A percentile compares a stretch with the other conserved stretches of the same genome.
phyloP scores from a whole-genome alignment of 345 rosid genomes.

The Physaria fendleri region DNA sequence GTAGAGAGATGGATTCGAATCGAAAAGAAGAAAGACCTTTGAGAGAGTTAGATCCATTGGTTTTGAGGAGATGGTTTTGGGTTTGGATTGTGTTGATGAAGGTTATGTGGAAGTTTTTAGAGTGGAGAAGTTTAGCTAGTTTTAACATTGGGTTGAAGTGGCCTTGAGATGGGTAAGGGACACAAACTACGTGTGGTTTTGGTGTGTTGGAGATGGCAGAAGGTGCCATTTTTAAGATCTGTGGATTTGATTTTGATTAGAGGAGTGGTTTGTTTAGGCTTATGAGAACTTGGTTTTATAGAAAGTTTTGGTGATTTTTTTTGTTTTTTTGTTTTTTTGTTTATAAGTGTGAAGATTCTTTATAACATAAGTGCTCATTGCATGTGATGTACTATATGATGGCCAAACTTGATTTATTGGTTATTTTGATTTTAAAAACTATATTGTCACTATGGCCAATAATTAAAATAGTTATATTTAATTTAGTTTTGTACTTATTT shows the following conservation, averaged over 20 bases:
- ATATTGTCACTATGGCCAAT: too few relatives aligned
- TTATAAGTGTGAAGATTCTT: too few relatives aligned
- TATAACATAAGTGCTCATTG: too few relatives aligned
- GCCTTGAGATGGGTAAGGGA: constrained; percentile 6
- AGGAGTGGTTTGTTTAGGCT: neutral
- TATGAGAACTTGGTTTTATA: too few relatives aligned
- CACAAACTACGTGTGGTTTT: constrained; percentile 2
- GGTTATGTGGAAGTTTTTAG: constrained; percentile 2
- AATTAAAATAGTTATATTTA: too few relatives aligned
- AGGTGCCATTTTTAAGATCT: neutral
- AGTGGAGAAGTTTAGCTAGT: constrained; percentile 2
- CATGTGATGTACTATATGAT: too few relatives aligned
- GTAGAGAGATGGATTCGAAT: constrained; percentile 13
- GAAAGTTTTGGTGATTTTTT: too few relatives aligned
- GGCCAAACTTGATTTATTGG: too few relatives aligned
- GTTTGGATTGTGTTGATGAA: neutral
- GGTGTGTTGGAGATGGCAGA: neutral
- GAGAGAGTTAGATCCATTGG: neutral
- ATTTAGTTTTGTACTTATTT: too few relatives aligned
- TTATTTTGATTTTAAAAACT: too few relatives aligned
- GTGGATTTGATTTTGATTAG: neutral
- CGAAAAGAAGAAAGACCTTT: neutral
- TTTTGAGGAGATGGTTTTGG: neutral
- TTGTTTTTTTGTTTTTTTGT: too few relatives aligned
- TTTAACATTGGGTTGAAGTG: constrained; percentile 11